phyloP scores from a whole-genome alignment of 331 rosid genomes.

The Quercus tomentella region DNA sequence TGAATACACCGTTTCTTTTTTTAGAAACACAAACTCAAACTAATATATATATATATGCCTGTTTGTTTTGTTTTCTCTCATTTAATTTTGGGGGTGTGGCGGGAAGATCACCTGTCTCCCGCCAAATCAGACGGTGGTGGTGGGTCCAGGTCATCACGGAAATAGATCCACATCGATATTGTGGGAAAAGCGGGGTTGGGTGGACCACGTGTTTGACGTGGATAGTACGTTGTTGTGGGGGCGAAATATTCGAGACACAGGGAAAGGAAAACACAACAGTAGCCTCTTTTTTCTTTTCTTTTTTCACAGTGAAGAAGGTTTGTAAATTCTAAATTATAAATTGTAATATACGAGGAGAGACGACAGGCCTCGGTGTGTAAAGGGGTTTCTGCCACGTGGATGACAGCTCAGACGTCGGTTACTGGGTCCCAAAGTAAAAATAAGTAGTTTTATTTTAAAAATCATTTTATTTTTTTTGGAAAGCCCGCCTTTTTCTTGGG shows the following conservation, averaged over 20 bases:
- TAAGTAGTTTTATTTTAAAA: background rate
- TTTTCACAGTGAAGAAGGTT: constrained; percentile 6
- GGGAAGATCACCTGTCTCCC: constrained; percentile 35
- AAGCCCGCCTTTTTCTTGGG: constrained; percentile 28
- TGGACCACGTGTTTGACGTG: background rate
- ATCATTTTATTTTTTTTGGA: background rate
- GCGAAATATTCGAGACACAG: constrained; percentile 10
- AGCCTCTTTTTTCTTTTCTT: constrained; percentile 13
- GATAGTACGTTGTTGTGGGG: background rate
- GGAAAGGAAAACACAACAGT: background rate
- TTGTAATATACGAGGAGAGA: constrained; percentile 15
- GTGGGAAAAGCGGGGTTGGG: background rate
- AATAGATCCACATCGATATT: background rate
- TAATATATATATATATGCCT: too few species aligned
- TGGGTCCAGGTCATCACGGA: constrained; percentile 11
- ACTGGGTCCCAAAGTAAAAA: background rate
- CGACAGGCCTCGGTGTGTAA: background rate
- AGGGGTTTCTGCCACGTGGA: constrained; percentile 17
- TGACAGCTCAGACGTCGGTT: constrained; percentile 27
- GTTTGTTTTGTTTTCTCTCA: background rate
- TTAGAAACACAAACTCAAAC: too few species aligned
- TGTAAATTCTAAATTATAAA: background rate
- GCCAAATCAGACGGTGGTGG: constrained; percentile 15
- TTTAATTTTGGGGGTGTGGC: constrained; percentile 5
- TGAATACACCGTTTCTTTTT: background rate